Conservation (phyloP, 495 filamentous ascomycete species). For the Amorphotheca resinae region DNA sequence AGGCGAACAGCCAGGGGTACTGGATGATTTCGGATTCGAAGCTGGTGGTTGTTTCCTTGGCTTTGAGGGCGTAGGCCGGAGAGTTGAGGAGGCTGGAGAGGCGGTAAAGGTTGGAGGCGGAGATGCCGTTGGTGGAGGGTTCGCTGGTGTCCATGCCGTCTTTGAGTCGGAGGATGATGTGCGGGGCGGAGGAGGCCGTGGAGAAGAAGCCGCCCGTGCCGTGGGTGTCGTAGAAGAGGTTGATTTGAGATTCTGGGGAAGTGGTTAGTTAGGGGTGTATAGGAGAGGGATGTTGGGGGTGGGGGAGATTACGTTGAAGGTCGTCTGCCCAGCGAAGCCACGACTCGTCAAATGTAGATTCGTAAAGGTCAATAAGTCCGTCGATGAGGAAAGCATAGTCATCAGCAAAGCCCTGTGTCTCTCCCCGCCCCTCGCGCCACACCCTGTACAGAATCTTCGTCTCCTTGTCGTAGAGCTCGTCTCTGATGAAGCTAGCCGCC, state of each 20-base stretch:
- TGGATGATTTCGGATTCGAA: constrained; percentile 87
- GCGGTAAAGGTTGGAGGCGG: constrained; percentile 71
- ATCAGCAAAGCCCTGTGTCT: constrained; percentile 74
- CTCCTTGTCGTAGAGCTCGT: constrained; percentile 58
- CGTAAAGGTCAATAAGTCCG: constrained; percentile 78
- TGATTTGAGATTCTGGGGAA: constrained; percentile 48
- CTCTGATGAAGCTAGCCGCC: constrained; percentile 63
- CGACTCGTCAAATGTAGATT: constrained; percentile 68
- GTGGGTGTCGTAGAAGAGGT: constrained; percentile 50
- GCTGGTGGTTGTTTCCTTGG: constrained; percentile 61
- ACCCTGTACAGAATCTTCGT: constrained; percentile 58
- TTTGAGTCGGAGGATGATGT: constrained; percentile 80
- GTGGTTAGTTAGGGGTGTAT: constrained; percentile 1
- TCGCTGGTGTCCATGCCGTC: constrained; percentile 85
- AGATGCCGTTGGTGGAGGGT: constrained; percentile 77
- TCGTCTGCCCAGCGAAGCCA: constrained; percentile 76
- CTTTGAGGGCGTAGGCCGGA: constrained; percentile 46
- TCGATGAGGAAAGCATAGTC: constrained; percentile 88
- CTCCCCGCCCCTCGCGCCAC: constrained; percentile 58
- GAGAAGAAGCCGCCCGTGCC: constrained; percentile 70
- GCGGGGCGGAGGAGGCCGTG: constrained; percentile 50
- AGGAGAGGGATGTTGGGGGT: neutral
- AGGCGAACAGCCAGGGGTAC: constrained; percentile 79
- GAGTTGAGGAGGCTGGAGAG: constrained; percentile 61
- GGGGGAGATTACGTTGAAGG: constrained; percentile 50